A percentile compares a stretch with the other conserved stretches of the same genome.
phyloP scores from a whole-genome alignment of 2,329 filamentous ascomycete genomes.

The Ascochyta fabae region DNA sequence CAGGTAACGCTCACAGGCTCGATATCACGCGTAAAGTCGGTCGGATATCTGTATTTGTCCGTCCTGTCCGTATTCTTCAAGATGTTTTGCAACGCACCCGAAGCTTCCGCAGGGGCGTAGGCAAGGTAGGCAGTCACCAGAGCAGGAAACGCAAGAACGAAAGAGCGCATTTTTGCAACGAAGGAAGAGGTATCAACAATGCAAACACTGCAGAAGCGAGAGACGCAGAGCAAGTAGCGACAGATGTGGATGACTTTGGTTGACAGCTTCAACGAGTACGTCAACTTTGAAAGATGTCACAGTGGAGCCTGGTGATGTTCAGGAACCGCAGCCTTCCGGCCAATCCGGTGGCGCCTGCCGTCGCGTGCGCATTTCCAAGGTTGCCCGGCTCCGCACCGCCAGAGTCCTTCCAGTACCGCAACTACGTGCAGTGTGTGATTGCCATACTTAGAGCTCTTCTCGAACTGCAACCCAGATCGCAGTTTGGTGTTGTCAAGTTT shows the following conservation, averaged over 20 bases:
- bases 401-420: neutral
- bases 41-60: conserved; percentile 64
- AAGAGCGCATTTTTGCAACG: conserved; percentile 26
- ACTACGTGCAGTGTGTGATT: neutral
- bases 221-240: conserved; percentile 5
- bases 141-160: conserved; percentile 23
- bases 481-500: neutral
- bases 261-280: conserved; percentile 16
- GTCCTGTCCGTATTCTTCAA: conserved; percentile 61
- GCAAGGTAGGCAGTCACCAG: conserved; percentile 27
- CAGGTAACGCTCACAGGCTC: conserved; percentile 54
- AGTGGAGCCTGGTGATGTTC: conserved; percentile 20
- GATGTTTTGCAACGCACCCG: conserved; percentile 61
- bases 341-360: conserved; percentile 19
- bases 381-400: neutral
- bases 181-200: neutral
- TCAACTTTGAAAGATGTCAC: conserved; percentile 30
- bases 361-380: conserved; percentile 8
- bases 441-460: neutral
- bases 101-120: conserved; percentile 48
- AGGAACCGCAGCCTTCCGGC: conserved; percentile 26
- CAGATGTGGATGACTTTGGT: neutral
- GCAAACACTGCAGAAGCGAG: conserved; percentile 1
- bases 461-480: neutral
- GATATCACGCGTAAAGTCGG: conserved; percentile 66